A percentile compares a stretch with the other conserved stretches of the same genome.
phyloP scores from a whole-genome alignment of 73 alveolate species.

The Paramecium biaurelia region DNA sequence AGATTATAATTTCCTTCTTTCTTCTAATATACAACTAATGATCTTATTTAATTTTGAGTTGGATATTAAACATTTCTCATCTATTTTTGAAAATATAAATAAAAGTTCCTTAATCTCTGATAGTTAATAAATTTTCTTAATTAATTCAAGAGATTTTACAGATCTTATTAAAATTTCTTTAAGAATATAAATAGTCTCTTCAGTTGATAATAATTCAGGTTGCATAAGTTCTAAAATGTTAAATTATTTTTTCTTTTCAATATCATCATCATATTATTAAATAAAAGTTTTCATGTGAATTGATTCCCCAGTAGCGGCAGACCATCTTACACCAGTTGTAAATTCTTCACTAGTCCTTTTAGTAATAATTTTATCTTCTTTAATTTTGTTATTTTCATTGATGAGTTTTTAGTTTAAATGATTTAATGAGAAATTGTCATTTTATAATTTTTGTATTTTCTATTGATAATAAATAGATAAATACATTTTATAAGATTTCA shows the following conservation, averaged over 20 bases:
- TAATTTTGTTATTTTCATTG: neutral
- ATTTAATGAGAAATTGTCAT: neutral
- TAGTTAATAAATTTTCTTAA: neutral
- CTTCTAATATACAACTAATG: neutral
- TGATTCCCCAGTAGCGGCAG: slow-evolving; percentile 48
- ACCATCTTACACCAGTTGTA: neutral
- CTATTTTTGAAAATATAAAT: neutral
- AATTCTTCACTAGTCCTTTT: neutral
- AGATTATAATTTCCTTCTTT: neutral
- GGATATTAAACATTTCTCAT: neutral
- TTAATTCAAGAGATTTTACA: slow-evolving; percentile 12
- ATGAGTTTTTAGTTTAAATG: neutral
- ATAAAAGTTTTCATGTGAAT: neutral
- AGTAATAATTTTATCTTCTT: neutral
- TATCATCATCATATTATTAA: neutral
- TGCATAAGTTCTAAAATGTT: neutral
- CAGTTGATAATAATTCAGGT: slow-evolving; percentile 15
- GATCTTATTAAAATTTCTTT: slow-evolving; percentile 7
- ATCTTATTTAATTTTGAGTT: neutral
- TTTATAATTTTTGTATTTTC: neutral
- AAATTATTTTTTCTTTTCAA: neutral
- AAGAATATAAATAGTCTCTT: neutral
- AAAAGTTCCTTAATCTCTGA: slow-evolving; percentile 38
- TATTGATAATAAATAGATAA: neutral
- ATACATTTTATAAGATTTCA: neutral